phyloP scores from a whole-genome alignment of 495 filamentous ascomycete genomes.

The Talaromyces wortmannii region DNA sequence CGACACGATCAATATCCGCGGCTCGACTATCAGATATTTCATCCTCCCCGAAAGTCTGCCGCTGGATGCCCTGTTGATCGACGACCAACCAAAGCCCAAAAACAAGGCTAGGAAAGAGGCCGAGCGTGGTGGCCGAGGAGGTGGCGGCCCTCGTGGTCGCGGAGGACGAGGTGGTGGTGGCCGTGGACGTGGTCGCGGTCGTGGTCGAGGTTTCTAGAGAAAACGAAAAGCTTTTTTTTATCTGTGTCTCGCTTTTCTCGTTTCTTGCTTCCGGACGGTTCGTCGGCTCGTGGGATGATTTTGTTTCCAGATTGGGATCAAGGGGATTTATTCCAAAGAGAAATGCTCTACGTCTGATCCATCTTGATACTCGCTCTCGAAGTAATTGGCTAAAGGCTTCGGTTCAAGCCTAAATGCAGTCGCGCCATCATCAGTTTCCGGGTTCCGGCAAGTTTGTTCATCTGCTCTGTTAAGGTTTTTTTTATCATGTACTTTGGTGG shows the following conservation, averaged over 20 bases:
- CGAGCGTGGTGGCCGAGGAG: conserved; percentile 59
- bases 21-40: conserved; percentile 86
- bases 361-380: no score
- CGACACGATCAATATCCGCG: conserved; percentile 94
- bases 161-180: conserved; percentile 52
- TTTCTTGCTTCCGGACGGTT: no score
- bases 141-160: conserved; percentile 45
- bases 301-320: not conserved
- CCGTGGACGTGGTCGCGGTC: conserved; percentile 58
- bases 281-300: no score
- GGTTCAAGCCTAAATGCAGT: no score
- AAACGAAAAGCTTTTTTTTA: not conserved
- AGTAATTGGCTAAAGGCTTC: no score
- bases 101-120: conserved; percentile 97
- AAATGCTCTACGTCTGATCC: no score
- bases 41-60: conserved; percentile 93
- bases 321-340: not conserved
- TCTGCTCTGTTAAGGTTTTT: conserved; percentile 15
- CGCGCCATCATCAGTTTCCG: not conserved
- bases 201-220: conserved; percentile 53
- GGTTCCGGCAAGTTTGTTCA: conserved; percentile 1
- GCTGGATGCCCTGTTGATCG: conserved; percentile 87
- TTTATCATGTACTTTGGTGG: conserved; percentile 17
- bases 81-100: conserved; percentile 96
- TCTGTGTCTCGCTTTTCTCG: no score